Evolutionary conservation across 2,329 filamentous ascomycete species (phyloP).

Genomic region (Colletotrichum sp.): DNA sequence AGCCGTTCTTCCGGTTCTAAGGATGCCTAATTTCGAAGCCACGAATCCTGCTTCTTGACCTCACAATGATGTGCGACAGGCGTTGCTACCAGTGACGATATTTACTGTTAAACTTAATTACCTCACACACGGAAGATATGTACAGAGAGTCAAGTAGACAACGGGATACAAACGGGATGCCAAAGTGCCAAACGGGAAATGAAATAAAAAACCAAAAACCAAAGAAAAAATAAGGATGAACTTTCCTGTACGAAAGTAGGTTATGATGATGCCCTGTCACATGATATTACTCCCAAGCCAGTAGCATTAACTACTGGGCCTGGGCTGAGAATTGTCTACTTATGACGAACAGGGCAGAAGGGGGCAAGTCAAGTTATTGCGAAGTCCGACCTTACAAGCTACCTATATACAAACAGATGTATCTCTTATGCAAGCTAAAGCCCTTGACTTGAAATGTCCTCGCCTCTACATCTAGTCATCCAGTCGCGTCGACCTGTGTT

Average conservation of each 20-base stretch:
- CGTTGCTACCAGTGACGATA: neutral
- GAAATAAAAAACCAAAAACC: no score
- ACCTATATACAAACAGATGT: neutral
- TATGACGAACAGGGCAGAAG: neutral
- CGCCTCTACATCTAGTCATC: neutral
- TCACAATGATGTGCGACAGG: neutral
- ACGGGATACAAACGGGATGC: no score
- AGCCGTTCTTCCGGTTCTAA: neutral
- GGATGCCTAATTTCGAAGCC: neutral
- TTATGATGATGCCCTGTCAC: neutral
- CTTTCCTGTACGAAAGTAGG: no score
- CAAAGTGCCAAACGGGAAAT: no score
- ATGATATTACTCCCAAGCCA: neutral
- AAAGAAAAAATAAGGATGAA: no score
- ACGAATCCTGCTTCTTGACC: neutral
- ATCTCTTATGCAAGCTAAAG: neutral
- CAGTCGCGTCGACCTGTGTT: neutral
- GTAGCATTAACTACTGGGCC: accelerated
- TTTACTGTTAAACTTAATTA: neutral
- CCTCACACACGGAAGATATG: no score
- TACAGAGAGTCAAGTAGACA: no score
- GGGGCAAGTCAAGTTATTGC: neutral
- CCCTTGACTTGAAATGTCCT: neutral
- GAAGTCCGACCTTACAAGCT: neutral
- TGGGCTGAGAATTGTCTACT: accelerated